Percentiles rank a stretch among this genome's conserved stretches.
phyloP scores from a whole-genome alignment of 2,329 filamentous ascomycete species.

The Exophiala oligosperma region DNA sequence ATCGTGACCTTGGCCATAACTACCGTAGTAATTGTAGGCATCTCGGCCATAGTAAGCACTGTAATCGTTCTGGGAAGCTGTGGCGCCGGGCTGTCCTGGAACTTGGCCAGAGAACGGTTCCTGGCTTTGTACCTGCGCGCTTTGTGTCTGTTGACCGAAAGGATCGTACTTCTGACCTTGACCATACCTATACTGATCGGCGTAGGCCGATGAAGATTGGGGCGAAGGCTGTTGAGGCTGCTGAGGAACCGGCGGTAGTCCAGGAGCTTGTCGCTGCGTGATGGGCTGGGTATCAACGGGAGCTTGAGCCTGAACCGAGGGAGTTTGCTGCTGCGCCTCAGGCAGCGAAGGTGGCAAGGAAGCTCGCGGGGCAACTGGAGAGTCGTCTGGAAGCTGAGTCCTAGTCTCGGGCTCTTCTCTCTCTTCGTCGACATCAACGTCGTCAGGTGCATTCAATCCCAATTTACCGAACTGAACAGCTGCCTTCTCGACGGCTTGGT shows the following conservation, averaged over 20 bases:
- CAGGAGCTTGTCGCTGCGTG: conserved; percentile 61
- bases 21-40: conserved; percentile 72
- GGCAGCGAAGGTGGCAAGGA: conserved; percentile 74
- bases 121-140: conserved; percentile 58
- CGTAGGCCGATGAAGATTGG: conserved; percentile 45
- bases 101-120: conserved; percentile 56
- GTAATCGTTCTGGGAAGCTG: conserved; percentile 69
- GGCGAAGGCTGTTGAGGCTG: conserved; percentile 43
- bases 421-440: conserved; percentile 85
- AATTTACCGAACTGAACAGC: conserved; percentile 97
- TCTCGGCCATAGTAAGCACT: conserved; percentile 82
- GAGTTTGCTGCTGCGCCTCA: conserved; percentile 42
- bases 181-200: conserved; percentile 50
- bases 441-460: conserved; percentile 78
- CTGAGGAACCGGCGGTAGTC: conserved; percentile 61
- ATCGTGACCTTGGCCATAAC: conserved; percentile 71
- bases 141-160: conserved; percentile 72
- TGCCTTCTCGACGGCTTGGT: conserved; percentile 88
- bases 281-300: conserved; percentile 43
- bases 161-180: conserved; percentile 80
- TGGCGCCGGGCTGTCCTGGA: conserved; percentile 60
- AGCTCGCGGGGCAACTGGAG: conserved; percentile 81
- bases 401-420: conserved; percentile 94
- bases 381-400: conserved; percentile 88
- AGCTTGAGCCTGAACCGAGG: conserved; percentile 35